Conservation (phyloP, 345 rosid species). For the Hevea brasiliensis region DNA sequence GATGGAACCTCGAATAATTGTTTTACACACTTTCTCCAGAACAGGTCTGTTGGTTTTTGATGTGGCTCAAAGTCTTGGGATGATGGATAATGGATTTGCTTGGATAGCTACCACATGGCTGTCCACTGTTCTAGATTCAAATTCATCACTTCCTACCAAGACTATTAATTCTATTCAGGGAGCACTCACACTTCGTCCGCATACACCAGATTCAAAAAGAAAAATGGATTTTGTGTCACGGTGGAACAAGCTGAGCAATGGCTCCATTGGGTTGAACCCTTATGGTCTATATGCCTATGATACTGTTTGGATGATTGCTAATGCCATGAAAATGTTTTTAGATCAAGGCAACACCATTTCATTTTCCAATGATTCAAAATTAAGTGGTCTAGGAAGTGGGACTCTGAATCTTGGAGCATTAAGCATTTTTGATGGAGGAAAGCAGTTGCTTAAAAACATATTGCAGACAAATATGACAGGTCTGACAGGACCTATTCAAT, state of each 20-base stretch:
- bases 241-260: constrained; percentile 75
- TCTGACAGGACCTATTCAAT: constrained; percentile 63
- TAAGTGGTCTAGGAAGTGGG: constrained; percentile 48
- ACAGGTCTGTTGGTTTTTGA: constrained; percentile 64
- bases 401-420: constrained; percentile 65
- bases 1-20: constrained; percentile 78
- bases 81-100: constrained; percentile 76
- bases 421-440: constrained; percentile 75
- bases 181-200: constrained; percentile 69
- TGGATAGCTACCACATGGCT: constrained; percentile 91
- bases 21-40: constrained; percentile 51
- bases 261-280: constrained; percentile 66
- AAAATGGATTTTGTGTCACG: constrained; percentile 55
- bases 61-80: constrained; percentile 72
- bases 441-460: constrained; percentile 49
- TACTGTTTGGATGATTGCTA: constrained; percentile 87
- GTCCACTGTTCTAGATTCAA: constrained; percentile 71
- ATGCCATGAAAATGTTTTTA: constrained; percentile 60
- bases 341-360: constrained; percentile 68
- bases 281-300: constrained; percentile 84
- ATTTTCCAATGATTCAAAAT: constrained; percentile 59
- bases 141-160: constrained; percentile 30
- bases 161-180: constrained; percentile 47
- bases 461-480: constrained; percentile 70
- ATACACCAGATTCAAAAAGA: constrained; percentile 59